These are phyloP conservation scores for Eutrema japonicum DNA, from an alignment of 345 rosid genomes.

Conservation along the genomic window DNA sequence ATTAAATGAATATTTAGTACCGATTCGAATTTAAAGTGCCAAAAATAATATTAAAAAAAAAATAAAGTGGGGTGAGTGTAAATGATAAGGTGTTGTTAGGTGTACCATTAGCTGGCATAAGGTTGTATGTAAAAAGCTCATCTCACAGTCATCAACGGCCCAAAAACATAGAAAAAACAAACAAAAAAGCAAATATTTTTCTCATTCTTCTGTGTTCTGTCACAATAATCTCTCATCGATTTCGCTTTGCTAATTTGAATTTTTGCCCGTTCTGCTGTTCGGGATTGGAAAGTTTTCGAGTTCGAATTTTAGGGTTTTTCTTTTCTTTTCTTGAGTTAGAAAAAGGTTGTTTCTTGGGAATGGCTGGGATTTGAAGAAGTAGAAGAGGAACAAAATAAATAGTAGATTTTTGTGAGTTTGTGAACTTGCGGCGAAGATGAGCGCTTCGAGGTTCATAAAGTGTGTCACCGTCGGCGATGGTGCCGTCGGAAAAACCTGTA, in stretches of 20 bases:
- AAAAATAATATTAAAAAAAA: neutral
- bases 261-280: neutral
- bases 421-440: constrained; percentile 53
- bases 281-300: constrained; percentile 7
- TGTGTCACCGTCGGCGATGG: constrained; percentile 98
- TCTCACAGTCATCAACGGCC: constrained; percentile 44
- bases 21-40: constrained; percentile 28
- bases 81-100: constrained; percentile 44
- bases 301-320: neutral
- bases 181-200: neutral
- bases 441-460: constrained; percentile 94
- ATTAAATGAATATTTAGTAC: too few relatives aligned
- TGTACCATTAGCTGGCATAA: constrained; percentile 43
- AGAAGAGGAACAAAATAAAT: neutral
- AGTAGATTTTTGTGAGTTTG: neutral
- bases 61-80: constrained; percentile 39
- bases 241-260: constrained; percentile 28
- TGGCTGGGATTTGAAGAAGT: constrained; percentile 34
- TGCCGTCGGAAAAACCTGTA: constrained; percentile 94
- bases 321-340: neutral
- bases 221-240: constrained; percentile 27
- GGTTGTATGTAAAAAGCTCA: constrained; percentile 36
- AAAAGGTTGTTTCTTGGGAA: constrained; percentile 36
- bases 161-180: constrained; percentile 7
- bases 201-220: constrained; percentile 10